phyloP scores from a whole-genome alignment of 108 stramenopile genomes.

The Stephanodiscus triporus region DNA sequence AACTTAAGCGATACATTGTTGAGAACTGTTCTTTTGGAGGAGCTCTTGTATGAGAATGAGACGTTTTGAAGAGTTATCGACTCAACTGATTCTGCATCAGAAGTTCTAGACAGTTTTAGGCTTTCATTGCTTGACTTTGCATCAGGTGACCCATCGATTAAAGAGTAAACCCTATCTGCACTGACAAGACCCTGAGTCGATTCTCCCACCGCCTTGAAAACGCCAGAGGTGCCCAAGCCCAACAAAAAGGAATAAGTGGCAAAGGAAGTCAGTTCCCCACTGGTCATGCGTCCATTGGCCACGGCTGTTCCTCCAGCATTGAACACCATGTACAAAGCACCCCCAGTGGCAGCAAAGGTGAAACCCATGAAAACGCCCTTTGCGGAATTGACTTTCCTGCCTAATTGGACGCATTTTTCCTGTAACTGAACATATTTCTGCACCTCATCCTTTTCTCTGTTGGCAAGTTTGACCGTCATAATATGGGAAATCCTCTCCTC shows the following conservation, averaged over 20 bases:
- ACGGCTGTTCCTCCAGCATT: constrained; percentile 75
- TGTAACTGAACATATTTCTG: constrained; percentile 63
- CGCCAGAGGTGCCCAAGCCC: constrained; percentile 82
- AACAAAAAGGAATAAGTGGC: constrained; percentile 87
- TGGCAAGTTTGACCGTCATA: constrained; percentile 74
- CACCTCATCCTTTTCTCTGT: constrained; percentile 72
- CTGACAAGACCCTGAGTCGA: constrained; percentile 64
- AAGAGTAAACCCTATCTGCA: constrained; percentile 62
- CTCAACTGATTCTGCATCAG: constrained; percentile 37
- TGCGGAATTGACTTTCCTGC: constrained; percentile 57
- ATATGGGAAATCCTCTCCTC: constrained; percentile 77
- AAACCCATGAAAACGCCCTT: constrained; percentile 86
- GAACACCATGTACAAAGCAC: constrained; percentile 75
- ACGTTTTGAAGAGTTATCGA: constrained; percentile 66
- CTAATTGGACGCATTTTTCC: constrained; percentile 55
- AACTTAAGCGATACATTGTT: constrained; percentile 71
- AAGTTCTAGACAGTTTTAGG: background rate
- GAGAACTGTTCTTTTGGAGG: constrained; percentile 59
- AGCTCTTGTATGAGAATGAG: constrained; percentile 65
- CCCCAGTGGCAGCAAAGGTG: constrained; percentile 77
- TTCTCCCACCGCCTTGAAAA: constrained; percentile 72
- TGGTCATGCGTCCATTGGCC: constrained; percentile 68
- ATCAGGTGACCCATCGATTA: constrained; percentile 43
- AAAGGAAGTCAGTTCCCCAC: constrained; percentile 76
- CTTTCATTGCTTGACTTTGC: background rate